Evolutionary conservation across 345 rosid species (phyloP), one percentile per base, ranked within the genome.

Genomic region (Barbarea vulgaris): DNA sequence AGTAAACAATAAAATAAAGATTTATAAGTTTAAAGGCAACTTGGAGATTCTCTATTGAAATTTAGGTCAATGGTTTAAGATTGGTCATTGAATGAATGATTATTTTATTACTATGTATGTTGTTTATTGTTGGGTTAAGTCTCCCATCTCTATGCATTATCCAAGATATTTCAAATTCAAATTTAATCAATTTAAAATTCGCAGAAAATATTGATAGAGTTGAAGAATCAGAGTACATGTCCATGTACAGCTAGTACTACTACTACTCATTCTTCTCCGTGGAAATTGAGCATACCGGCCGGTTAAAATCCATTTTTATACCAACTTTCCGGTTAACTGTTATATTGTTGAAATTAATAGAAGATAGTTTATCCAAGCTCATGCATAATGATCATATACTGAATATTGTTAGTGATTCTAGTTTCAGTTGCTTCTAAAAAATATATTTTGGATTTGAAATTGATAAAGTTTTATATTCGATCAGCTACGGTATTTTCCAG

Each of bases 51-150:
- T 77, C 66, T 67, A 84, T 69, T 73, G 75, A 82, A 73, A 50
- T 73, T 73, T 70, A 11, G 70, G 87, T 86, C 88, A 83, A 83
- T 80, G 77, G 39, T 75, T 75, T 81, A 44, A 76, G 80, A 58
- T 84, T 83, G 55, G 79, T 59, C 76, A 79, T 69, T 68, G 66
- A 75, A 66, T 74, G 74, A 39, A 50, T 47, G 53, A 15, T 25
- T 65, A 67, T 65, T 59, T 76, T 18, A 54, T 53, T 33, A 44
- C n/a, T 42, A 5, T 31, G 13, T 30, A 0, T 56, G 25, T 31
- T 31, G 14, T 54, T 11, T 64, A 30, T 77, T 56, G 21, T 55
- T 41, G 62, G 54, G 14, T 57, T 57, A 48, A 65, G 17, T 54
- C 53, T 77, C 77, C 77, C 76, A 55, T 79, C 59, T 59, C 71